Conservation (phyloP, 257 asterid species). For the Eustoma russellianum region DNA sequence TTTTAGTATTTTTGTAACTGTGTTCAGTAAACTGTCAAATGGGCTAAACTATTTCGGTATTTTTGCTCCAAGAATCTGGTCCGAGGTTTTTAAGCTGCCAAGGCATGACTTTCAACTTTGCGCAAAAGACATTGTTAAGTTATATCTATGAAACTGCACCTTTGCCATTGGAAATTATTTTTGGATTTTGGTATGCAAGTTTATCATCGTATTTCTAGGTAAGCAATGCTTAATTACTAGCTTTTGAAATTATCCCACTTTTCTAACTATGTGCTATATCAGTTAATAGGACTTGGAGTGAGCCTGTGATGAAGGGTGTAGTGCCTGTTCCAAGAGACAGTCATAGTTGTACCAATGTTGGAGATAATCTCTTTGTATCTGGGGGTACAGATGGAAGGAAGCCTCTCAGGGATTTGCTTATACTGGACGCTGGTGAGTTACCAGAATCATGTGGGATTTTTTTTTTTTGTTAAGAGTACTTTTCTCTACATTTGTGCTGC, state of each 20-base stretch:
- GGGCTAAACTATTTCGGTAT: too few relatives aligned
- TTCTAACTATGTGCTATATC: conserved; percentile 23
- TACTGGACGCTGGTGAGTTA: conserved; percentile 73
- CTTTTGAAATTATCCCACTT: not conserved
- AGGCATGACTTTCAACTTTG: too few relatives aligned
- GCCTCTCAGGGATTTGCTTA: conserved; percentile 73
- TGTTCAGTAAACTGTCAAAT: too few relatives aligned
- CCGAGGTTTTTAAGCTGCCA: too few relatives aligned
- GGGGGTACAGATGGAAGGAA: conserved; percentile 92
- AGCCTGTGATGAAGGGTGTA: conserved; percentile 51
- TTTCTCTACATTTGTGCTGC: not conserved
- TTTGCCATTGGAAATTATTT: not conserved
- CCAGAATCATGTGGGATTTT: conserved; percentile 9
- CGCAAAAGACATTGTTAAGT: too few relatives aligned
- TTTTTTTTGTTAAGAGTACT: conserved; percentile 1
- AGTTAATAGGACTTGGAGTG: conserved; percentile 73
- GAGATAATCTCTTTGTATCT: conserved; percentile 70
- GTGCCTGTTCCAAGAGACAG: conserved; percentile 87
- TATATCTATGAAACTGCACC: too few relatives aligned
- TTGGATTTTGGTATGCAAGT: too few relatives aligned
- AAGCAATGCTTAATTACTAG: too few relatives aligned
- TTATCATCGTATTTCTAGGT: too few relatives aligned
- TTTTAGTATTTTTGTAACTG: too few relatives aligned
- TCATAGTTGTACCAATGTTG: conserved; percentile 88
- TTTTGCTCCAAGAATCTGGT: too few relatives aligned